A percentile compares a stretch with the other conserved stretches of the same genome.
Evolutionary conservation across 129 eudicot genomes (phyloP).

Genomic region (Flaveria bidentis): DNA sequence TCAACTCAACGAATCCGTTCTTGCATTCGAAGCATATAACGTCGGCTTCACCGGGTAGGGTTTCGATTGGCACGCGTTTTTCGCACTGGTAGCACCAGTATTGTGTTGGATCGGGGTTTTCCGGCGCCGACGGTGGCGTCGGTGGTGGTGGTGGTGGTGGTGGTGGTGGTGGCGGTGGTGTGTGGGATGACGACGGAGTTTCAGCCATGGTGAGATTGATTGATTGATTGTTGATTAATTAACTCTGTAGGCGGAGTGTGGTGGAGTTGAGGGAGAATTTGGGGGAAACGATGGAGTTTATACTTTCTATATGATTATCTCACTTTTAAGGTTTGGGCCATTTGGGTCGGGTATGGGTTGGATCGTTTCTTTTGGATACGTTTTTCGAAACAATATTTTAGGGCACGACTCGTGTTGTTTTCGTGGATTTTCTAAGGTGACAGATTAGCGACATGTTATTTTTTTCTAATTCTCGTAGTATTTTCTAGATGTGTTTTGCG

Average conservation of each 20-base stretch:
- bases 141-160: conserved; percentile 37
- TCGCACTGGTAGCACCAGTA: conserved; percentile 95
- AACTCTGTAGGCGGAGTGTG: background rate
- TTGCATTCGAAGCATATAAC: conserved; percentile 75
- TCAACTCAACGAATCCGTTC: conserved; percentile 74
- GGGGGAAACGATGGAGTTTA: conserved; percentile 16
- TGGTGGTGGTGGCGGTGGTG: conserved; percentile 21
- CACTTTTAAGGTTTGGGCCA: background rate
- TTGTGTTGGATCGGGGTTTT: conserved; percentile 25
- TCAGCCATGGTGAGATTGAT: conserved; percentile 23
- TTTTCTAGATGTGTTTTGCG: too few relatives aligned
- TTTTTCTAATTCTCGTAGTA: too few relatives aligned
- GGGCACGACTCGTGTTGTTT: too few relatives aligned
- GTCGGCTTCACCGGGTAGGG: conserved; percentile 58
- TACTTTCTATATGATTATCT: background rate
- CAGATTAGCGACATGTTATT: too few relatives aligned
- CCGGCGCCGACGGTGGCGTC: conserved; percentile 14
- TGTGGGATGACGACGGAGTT: conserved; percentile 24
- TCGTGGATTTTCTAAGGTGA: too few relatives aligned
- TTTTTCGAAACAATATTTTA: too few relatives aligned
- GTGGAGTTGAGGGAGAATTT: conserved; percentile 1
- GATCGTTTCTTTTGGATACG: background rate
- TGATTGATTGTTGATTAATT: background rate
- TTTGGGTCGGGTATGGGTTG: background rate
- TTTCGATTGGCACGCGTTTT: conserved; percentile 74